Conservation (phyloP, 148 eudicot genomes). For the Polygonum maritimum region DNA sequence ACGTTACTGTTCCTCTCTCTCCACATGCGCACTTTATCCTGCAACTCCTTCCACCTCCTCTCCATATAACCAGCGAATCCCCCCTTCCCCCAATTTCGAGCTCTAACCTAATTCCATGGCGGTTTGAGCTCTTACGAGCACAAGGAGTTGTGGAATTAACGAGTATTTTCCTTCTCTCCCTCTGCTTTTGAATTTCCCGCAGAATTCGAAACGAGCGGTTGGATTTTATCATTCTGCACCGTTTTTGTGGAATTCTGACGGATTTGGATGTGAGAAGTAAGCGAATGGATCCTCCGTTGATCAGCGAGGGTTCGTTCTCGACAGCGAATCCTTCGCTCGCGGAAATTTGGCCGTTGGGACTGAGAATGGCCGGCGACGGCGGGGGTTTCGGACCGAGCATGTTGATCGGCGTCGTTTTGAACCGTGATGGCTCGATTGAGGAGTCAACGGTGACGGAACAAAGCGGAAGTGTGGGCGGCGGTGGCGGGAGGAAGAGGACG, state of each 20-base stretch:
- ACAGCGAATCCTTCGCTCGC: constrained; percentile 67
- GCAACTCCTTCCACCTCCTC: background rate
- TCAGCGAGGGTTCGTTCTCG: constrained; percentile 64
- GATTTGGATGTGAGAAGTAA: constrained; percentile 4
- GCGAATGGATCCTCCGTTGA: constrained; percentile 81
- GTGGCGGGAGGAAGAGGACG: constrained; percentile 33
- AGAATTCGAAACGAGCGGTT: background rate
- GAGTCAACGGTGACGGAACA: constrained; percentile 80
- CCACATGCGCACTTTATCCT: background rate
- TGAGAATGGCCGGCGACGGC: constrained; percentile 49
- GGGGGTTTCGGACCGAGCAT: constrained; percentile 30
- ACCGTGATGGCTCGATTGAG: constrained; percentile 42
- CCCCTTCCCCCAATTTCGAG: background rate
- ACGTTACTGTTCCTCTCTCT: background rate
- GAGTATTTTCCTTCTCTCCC: background rate
- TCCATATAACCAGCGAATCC: background rate
- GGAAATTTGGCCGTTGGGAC: constrained; percentile 75
- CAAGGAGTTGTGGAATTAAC: background rate
- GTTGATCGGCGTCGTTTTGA: constrained; percentile 12
- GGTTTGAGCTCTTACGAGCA: background rate
- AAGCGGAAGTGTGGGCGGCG: constrained; percentile 39
- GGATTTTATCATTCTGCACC: background rate
- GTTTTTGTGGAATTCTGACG: background rate
- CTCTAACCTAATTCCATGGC: background rate
- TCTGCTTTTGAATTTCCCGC: background rate